Percentiles rank a stretch among this genome's conserved stretches.
Conservation (phyloP, 2,329 filamentous ascomycete species). For the Diaporthe citri region DNA sequence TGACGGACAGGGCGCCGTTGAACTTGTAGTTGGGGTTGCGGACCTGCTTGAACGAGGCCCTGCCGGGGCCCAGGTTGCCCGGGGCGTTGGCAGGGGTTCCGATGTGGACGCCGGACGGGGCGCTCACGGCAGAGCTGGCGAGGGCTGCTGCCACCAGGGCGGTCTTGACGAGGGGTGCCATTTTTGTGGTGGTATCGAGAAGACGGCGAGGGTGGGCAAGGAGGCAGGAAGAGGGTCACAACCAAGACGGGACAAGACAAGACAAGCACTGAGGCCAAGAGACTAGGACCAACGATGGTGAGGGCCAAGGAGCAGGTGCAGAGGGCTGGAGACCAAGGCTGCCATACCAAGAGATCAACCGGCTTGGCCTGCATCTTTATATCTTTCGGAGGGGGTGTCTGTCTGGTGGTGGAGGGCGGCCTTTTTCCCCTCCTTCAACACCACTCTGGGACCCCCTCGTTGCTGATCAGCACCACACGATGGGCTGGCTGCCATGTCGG, state of each 20-base stretch:
- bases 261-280: constrained; percentile 29
- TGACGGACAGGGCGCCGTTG: constrained; percentile 40
- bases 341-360: background rate
- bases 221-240: constrained; percentile 26
- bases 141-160: constrained; percentile 31
- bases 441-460: background rate
- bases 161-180: constrained; percentile 28
- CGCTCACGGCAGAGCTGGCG: constrained; percentile 33
- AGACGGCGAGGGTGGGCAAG: background rate
- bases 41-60: constrained; percentile 38
- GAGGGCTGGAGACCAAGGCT: constrained; percentile 9
- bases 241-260: constrained; percentile 23
- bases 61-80: constrained; percentile 28
- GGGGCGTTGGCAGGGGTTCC: constrained; percentile 27
- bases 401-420: background rate
- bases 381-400: constrained; percentile 1
- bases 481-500: constrained; percentile 6
- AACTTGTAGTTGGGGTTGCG: constrained; percentile 40
- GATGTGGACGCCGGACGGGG: constrained; percentile 24
- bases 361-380: constrained; percentile 30
- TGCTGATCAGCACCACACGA: background rate
- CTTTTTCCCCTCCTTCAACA: background rate
- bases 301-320: constrained; percentile 31
- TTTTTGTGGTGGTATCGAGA: background rate
- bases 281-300: constrained; percentile 21